Evolutionary conservation across 768 basidiomycete genomes (phyloP), one percentile per base, ranked within the genome.

Genomic region (Auricularia sp.): DNA sequence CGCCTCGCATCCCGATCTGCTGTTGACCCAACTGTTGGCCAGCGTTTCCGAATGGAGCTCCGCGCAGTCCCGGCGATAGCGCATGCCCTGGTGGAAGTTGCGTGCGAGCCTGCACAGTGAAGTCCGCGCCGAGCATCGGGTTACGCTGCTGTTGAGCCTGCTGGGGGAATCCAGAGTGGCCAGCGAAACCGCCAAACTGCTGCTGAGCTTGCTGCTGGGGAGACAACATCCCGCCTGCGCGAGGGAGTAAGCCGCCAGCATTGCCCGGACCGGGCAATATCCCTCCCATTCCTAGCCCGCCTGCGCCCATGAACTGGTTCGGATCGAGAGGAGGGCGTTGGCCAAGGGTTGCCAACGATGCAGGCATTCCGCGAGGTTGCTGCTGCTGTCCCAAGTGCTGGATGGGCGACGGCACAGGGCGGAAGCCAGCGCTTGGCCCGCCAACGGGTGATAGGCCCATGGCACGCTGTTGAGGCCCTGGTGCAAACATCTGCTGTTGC

Each of bases 241-340:
- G 29, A 10, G 29, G 24, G 13, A 14, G 24, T 8, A 35, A 29
- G 24, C 14, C 56, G 18, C 34, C 34, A 18, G 10, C 56, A 62
- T 4, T 33, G 42, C 13, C 37, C n/a, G 58, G 61, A n/a, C 29
- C 33, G 24, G 54, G 63, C 47, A 51, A 18, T 18, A 45, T 45
- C 36, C 72, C 70, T 18, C 65, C 51, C 21, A 68, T 54, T 35
- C 65, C 67, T 35, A 84, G 75, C 35, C 84, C 81, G 34, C 37
- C 36, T 33, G 39, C 62, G 59, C 73, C 76, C 44, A 80, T 68
- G 69, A 86, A 87, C 69, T 89, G 90, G 8, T 81, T 80, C 24
- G 88, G 84, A 62, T 92, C 90, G 68, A 90, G 89, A 2, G 90
- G 90, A 29, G 89, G 90, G 6, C 90, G 85, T 54, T 84, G 89